Conservation (phyloP, 192 early-diverging fungal species). For the Backusella tarrabulga region DNA sequence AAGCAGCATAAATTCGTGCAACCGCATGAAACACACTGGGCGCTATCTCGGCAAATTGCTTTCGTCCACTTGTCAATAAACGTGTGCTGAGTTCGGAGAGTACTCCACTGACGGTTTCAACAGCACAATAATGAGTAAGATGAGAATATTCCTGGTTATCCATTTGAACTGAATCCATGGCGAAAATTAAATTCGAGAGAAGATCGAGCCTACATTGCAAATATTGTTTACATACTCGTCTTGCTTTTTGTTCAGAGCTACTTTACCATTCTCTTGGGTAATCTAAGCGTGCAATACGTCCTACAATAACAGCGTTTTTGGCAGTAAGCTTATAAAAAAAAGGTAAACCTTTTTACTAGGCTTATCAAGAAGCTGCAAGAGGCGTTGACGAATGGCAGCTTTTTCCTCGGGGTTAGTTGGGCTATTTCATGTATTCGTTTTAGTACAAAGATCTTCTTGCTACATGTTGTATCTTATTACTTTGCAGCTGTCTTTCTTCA, state of each 20-base stretch:
- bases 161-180: constrained; percentile 47
- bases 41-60: constrained; percentile 51
- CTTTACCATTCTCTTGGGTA: constrained; percentile 82
- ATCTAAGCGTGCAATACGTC: constrained; percentile 85
- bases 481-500: constrained; percentile 79
- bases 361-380: constrained; percentile 70
- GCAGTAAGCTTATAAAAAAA: constrained; percentile 53
- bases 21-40: constrained; percentile 72
- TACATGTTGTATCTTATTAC: constrained; percentile 36
- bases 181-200: constrained; percentile 51
- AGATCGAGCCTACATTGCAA: constrained; percentile 55
- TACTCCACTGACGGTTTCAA: constrained; percentile 67
- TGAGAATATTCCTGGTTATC: constrained; percentile 33
- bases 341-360: constrained; percentile 53
- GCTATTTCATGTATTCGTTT: constrained; percentile 30
- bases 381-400: constrained; percentile 58
- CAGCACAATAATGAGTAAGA: constrained; percentile 63
- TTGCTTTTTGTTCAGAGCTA: too few species aligned
- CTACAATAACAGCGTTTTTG: constrained; percentile 72
- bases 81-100: constrained; percentile 21
- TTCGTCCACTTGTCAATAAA: constrained; percentile 18
- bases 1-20: constrained; percentile 62
- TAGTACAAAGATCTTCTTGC: neutral
- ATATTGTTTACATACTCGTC: too few species aligned
- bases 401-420: constrained; percentile 71